Conservation (phyloP, 345 rosid species). For the Populus euphratica region DNA sequence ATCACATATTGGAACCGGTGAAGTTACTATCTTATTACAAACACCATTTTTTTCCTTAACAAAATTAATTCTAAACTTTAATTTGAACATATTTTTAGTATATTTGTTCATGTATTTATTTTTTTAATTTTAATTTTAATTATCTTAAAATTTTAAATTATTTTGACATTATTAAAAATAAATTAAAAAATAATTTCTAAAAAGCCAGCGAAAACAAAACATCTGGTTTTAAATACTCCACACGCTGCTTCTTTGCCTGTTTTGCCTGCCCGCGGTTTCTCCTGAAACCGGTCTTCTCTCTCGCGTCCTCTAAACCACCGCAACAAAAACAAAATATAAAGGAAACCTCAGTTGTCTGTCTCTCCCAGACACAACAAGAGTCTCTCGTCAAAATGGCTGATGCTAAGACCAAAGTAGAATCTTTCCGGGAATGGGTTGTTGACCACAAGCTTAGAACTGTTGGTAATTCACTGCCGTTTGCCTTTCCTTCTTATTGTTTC, state of each 20-base stretch:
- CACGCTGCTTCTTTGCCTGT: background rate
- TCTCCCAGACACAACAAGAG: background rate
- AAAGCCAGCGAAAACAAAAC: too few species aligned
- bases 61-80: too few species aligned
- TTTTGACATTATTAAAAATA: too few species aligned
- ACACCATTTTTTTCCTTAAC: too few species aligned
- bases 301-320: background rate
- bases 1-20: too few species aligned
- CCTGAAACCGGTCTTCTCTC: background rate
- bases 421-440: slow-evolving; percentile 68
- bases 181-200: too few species aligned
- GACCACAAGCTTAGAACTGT: slow-evolving; percentile 92
- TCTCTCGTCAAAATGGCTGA: slow-evolving; percentile 51
- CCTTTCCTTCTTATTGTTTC: background rate
- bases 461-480: slow-evolving; percentile 40
- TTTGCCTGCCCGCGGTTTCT: background rate
- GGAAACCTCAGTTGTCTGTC: background rate
- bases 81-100: too few species aligned
- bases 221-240: background rate
- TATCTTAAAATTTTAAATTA: too few species aligned
- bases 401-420: slow-evolving; percentile 50
- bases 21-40: too few species aligned
- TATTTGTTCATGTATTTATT: too few species aligned
- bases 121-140: too few species aligned
- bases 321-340: background rate